Conservation (phyloP, 202 grass and related monocot genomes). For the Brachypodium distachyon region DNA sequence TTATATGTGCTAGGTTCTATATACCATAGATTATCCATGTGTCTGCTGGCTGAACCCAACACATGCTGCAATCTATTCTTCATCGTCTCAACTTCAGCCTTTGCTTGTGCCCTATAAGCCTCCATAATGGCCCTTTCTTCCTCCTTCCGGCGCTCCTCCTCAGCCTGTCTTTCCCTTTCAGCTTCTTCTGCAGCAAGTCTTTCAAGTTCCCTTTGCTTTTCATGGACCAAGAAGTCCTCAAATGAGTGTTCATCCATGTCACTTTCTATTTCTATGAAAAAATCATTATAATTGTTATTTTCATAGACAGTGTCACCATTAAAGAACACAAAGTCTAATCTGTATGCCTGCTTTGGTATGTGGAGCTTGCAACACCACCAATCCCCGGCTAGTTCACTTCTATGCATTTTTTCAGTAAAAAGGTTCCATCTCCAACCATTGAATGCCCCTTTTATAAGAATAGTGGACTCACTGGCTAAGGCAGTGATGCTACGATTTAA, state of each 20-base stretch:
- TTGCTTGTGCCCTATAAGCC: slow-evolving; percentile 58
- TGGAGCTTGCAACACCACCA: slow-evolving; percentile 91
- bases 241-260: slow-evolving; percentile 63
- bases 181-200: slow-evolving; percentile 66
- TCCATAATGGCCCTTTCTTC: slow-evolving; percentile 60
- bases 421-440: slow-evolving; percentile 93
- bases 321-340: slow-evolving; percentile 94
- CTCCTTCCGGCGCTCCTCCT: slow-evolving; percentile 50
- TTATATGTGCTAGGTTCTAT: slow-evolving; percentile 66
- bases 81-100: slow-evolving; percentile 55
- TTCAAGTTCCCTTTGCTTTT: slow-evolving; percentile 68
- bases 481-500: slow-evolving; percentile 59
- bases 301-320: slow-evolving; percentile 70
- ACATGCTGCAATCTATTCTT: slow-evolving; percentile 34
- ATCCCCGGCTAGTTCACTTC: slow-evolving; percentile 63
- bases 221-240: slow-evolving; percentile 72
- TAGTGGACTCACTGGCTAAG: slow-evolving; percentile 40
- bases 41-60: slow-evolving; percentile 38
- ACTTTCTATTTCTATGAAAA: slow-evolving; percentile 59
- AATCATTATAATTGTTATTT: slow-evolving; percentile 76
- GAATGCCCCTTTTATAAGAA: slow-evolving; percentile 82
- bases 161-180: slow-evolving; percentile 67
- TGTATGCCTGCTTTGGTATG: slow-evolving; percentile 85
- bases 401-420: slow-evolving; percentile 64
- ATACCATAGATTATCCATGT: slow-evolving; percentile 52